Percentiles rank a stretch among this genome's conserved stretches.
These are phyloP conservation scores for Vitis rotundifolia DNA, from an alignment of 164 flowering plant species.

Conservation along the genomic window DNA sequence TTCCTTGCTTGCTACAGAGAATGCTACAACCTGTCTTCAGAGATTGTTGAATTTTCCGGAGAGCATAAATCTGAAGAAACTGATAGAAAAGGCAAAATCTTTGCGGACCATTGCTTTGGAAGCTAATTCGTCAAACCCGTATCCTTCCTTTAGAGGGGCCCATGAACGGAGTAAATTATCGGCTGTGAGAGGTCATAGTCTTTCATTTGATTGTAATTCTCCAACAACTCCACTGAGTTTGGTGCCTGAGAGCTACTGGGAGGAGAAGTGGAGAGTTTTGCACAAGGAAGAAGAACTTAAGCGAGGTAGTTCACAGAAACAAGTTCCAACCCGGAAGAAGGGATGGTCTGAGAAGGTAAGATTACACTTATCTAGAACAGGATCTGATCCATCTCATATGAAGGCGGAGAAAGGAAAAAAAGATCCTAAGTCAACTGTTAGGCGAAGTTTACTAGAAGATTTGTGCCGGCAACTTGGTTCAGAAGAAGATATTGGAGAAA, in stretches of 20 bases:
- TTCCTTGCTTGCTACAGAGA: slow-evolving; percentile 87
- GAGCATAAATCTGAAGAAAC: slow-evolving; percentile 51
- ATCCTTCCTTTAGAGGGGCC: slow-evolving; percentile 21
- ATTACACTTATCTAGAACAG: slow-evolving; percentile 55
- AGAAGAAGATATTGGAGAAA: slow-evolving; percentile 45
- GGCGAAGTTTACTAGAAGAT: slow-evolving; percentile 79
- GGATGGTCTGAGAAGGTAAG: slow-evolving; percentile 59
- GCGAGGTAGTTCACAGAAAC: slow-evolving; percentile 27
- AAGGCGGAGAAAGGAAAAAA: slow-evolving; percentile 30
- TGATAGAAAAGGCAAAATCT: slow-evolving; percentile 77
- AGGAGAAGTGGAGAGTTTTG: slow-evolving; percentile 71
- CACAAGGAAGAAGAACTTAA: slow-evolving; percentile 55
- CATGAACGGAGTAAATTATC: slow-evolving; percentile 31
- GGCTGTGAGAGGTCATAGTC: slow-evolving; percentile 44
- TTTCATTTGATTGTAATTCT: slow-evolving; percentile 43
- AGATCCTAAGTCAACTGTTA: slow-evolving; percentile 37
- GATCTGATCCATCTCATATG: slow-evolving; percentile 63
- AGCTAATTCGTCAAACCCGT: slow-evolving; percentile 24
- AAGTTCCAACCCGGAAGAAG: slow-evolving; percentile 35
- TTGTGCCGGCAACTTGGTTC: slow-evolving; percentile 60
- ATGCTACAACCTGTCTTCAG: slow-evolving; percentile 85
- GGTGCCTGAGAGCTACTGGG: slow-evolving; percentile 79
- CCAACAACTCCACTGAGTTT: slow-evolving; percentile 42
- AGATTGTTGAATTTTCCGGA: slow-evolving; percentile 77
- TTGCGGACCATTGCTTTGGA: slow-evolving; percentile 67